Evolutionary conservation across 2,329 filamentous ascomycete genomes (phyloP).

Genomic region (Colletotrichum camelliae): DNA sequence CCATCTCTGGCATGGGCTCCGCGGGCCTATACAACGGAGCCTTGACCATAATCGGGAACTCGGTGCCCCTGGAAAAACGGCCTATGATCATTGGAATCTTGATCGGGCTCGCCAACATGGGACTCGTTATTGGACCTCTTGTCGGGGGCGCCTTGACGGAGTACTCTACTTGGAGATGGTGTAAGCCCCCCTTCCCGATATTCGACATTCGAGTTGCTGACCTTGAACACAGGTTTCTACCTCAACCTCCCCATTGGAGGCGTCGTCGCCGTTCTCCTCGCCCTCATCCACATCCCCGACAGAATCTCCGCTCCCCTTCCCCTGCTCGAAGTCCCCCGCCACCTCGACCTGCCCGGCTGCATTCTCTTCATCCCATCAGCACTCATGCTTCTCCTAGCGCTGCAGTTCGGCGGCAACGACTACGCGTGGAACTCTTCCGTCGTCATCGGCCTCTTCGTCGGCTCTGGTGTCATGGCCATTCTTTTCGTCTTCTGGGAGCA

Average conservation of each 20-base stretch:
- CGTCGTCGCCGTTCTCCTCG: constrained; percentile 35
- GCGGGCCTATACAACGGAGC: constrained; percentile 47
- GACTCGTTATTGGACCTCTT: constrained; percentile 52
- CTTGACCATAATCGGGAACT: constrained; percentile 36
- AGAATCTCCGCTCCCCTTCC: constrained; percentile 34
- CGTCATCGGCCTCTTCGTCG: constrained; percentile 46
- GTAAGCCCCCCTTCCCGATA: constrained; percentile 27
- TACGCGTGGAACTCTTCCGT: constrained; percentile 43
- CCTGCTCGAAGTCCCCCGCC: constrained; percentile 29
- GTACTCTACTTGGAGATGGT: constrained; percentile 47
- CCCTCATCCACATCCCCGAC: constrained; percentile 41
- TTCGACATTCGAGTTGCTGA: neutral
- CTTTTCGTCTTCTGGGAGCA: constrained; percentile 48
- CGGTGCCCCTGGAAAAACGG: constrained; percentile 30
- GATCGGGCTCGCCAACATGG: constrained; percentile 40
- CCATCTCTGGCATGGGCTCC: constrained; percentile 51
- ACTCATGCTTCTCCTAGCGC: constrained; percentile 48
- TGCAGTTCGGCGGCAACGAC: constrained; percentile 46
- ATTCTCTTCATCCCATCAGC: constrained; percentile 45
- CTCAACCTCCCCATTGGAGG: constrained; percentile 52
- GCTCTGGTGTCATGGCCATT: constrained; percentile 33
- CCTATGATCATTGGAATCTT: constrained; percentile 21
- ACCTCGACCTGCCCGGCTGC: constrained; percentile 49
- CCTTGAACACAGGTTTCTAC: constrained; percentile 40
- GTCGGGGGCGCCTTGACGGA: constrained; percentile 46